Conservation (phyloP, 2,329 filamentous ascomycete species). For the Trichoderma atrobrunneum region DNA sequence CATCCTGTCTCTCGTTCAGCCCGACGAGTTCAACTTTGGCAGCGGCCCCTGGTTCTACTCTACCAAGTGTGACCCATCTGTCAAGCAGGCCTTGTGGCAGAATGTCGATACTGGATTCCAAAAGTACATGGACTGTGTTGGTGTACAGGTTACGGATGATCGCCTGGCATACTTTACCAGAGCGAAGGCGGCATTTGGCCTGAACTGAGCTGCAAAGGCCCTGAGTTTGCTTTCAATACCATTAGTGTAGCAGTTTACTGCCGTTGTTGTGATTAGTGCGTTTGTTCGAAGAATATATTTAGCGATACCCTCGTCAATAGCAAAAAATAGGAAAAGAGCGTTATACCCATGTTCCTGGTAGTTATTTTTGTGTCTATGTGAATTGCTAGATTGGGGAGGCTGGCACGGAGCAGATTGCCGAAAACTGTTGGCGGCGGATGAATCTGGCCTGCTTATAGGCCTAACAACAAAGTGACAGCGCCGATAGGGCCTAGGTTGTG, state of each 20-base stretch:
- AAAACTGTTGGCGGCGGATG: not conserved
- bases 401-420: not conserved
- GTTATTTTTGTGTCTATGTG: not conserved
- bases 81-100: slow-evolving; percentile 34
- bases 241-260: not conserved
- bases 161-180: slow-evolving; percentile 42
- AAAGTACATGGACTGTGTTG: slow-evolving; percentile 50
- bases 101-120: slow-evolving; percentile 42
- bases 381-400: not conserved
- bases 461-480: not conserved
- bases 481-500: slow-evolving; percentile 1
- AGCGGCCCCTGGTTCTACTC: slow-evolving; percentile 51
- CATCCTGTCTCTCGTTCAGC: slow-evolving; percentile 44
- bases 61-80: slow-evolving; percentile 40
- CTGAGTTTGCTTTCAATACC: not conserved
- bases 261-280: not conserved
- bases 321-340: not conserved
- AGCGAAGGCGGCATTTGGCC: slow-evolving; percentile 48
- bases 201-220: slow-evolving; percentile 25
- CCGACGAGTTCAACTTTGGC: slow-evolving; percentile 54
- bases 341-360: not conserved
- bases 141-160: slow-evolving; percentile 31
- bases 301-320: not conserved
- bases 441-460: not conserved
- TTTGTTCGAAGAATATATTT: not conserved